Base-by-base conservation (phyloP, 2,329 filamentous ascomycete genomes). In the Aspergillus sergii region DNA sequence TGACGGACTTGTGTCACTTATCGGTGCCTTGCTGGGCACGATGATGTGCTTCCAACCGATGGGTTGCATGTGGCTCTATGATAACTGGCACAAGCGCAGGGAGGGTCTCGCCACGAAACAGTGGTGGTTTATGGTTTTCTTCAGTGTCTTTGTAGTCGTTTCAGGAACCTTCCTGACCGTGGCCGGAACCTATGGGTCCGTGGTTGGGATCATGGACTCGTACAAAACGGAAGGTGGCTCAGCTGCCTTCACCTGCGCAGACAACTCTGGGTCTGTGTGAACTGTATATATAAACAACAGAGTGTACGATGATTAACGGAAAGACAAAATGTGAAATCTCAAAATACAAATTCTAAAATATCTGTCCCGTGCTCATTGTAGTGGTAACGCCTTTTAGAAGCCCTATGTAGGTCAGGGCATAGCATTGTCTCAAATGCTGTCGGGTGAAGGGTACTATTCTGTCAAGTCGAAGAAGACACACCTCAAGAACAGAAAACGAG, bases 101-200 rank as follows among this genome's bases (percentile, higher is more conserved):
- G 66, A 41, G 16, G 39, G 39, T 1, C 16, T 2, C 70, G 65
- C 23, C 45, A 21, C 3, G 39, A 56, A 59, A 8, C 39, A 46
- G n/a, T 72, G 68, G 69, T 59, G 45, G 4, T 41, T 65, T 12
- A 67, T 68, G 64, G 66, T 67, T 1, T 59, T 50, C 14, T 72
- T 68, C 66, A 68, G 68, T 57, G 34, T 58, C 1, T 81, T 79
- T 46, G 72, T 82, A 12, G 72, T 82, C 28, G 55, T 75, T 3
- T 62, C 68, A 0, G 80, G 80, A 7, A 73, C 66, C 0, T 83
- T 83, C 61, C 64, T 82, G 28, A 82, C 78, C 72, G 64, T 83
- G 50, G 78, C 72, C 4, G 82, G 81, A 0, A 82, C 80, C 0
- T 83, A 83, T 53, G 81, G 79, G 0, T 79, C 80, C 0, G 68